phyloP scores from a whole-genome alignment of 345 rosid genomes.

The Trapa bicornis region DNA sequence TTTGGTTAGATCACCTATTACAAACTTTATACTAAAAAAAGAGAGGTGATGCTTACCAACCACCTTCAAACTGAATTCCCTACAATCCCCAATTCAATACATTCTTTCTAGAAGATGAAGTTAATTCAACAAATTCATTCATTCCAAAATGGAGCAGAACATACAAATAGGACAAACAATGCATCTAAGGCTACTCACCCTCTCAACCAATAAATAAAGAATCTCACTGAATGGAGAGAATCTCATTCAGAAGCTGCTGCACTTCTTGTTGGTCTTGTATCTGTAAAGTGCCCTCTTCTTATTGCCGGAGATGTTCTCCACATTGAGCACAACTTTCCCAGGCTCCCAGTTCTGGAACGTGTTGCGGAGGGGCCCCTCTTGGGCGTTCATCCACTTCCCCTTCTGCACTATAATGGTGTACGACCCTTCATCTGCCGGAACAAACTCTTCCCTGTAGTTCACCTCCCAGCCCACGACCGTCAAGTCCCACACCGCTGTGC shows the following conservation, averaged over 20 bases:
- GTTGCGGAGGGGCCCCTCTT: conserved; percentile 45
- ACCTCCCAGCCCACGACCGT: conserved; percentile 80
- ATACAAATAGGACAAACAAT: too few relatives aligned
- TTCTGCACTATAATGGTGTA: conserved; percentile 67
- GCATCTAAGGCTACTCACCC: too few relatives aligned
- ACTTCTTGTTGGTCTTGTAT: conserved; percentile 43
- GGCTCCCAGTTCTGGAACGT: conserved; percentile 49
- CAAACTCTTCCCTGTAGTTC: conserved; percentile 78
- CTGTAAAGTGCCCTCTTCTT: conserved; percentile 68
- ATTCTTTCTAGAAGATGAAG: too few relatives aligned
- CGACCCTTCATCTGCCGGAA: conserved; percentile 56
- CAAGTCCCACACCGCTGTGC: conserved; percentile 56
- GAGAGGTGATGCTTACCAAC: too few relatives aligned
- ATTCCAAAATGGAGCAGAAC: too few relatives aligned
- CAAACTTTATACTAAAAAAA: too few relatives aligned
- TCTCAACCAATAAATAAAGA: too few relatives aligned
- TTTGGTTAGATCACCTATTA: too few relatives aligned
- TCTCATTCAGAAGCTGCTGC: background rate
- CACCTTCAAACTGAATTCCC: too few relatives aligned
- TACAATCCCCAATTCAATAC: too few relatives aligned
- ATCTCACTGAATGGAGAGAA: too few relatives aligned
- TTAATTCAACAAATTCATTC: too few relatives aligned
- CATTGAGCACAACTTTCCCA: conserved; percentile 60
- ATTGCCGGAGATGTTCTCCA: conserved; percentile 55
- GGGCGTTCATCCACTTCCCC: conserved; percentile 44